These are phyloP conservation scores for Cairneyella variabilis DNA, from an alignment of 495 filamentous ascomycete species.

Conservation along the genomic window DNA sequence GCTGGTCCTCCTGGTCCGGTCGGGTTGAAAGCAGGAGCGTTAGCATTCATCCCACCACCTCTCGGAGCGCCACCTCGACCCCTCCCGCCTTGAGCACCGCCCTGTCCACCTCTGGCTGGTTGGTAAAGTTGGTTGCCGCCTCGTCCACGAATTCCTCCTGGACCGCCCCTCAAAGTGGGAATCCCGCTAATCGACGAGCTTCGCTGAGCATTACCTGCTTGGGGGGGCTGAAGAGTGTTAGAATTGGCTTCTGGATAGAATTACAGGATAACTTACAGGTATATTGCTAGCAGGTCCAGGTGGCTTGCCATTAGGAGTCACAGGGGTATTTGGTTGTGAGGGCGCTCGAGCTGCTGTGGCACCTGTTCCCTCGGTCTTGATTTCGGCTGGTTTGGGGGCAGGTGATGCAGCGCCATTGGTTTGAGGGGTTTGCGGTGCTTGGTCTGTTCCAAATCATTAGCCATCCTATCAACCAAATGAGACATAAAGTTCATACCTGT, in stretches of 20 bases:
- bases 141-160: conserved; percentile 32
- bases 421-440: background rate
- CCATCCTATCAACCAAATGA: too few relatives aligned
- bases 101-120: conserved; percentile 38
- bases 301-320: conserved; percentile 13
- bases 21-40: conserved; percentile 57
- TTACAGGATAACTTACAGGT: conserved; percentile 39
- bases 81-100: conserved; percentile 26
- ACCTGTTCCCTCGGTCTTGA: conserved; percentile 15
- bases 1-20: conserved; percentile 12
- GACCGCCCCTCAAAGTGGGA: conserved; percentile 45
- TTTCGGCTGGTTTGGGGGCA: conserved; percentile 12
- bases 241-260: conserved; percentile 9
- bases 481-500: background rate
- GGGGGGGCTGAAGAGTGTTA: conserved; percentile 32
- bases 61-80: conserved; percentile 44
- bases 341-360: conserved; percentile 5
- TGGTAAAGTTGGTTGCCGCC: conserved; percentile 27
- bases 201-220: conserved; percentile 27
- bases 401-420: conserved; percentile 14
- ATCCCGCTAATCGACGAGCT: conserved; percentile 40
- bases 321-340: conserved; percentile 10
- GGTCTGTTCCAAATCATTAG: background rate
- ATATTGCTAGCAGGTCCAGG: conserved; percentile 36
- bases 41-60: conserved; percentile 43